Evolutionary conservation across 345 rosid genomes (phyloP).

Genomic region (Eucalyptus leucophloia): DNA sequence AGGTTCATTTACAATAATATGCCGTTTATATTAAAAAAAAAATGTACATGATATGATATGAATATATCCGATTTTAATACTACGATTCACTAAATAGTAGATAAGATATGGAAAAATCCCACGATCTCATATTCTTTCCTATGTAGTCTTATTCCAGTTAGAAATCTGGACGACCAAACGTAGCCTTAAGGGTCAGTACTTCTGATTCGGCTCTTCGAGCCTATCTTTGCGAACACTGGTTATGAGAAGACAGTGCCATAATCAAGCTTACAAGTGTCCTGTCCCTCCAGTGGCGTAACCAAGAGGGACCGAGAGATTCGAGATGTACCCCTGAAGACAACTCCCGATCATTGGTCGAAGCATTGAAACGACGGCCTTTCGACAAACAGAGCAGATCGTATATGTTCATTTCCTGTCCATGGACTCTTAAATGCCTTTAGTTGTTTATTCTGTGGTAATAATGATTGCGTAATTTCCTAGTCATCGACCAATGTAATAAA

Average conservation of each 20-base stretch:
- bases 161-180: no score
- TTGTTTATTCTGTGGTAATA: not conserved
- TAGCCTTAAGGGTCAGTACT: slow-evolving; percentile 30
- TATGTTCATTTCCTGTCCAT: not conserved
- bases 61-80: no score
- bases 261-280: slow-evolving; percentile 17
- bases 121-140: no score
- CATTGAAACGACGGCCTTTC: not conserved
- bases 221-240: slow-evolving; percentile 20
- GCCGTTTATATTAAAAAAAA: no score
- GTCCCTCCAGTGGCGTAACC: slow-evolving; percentile 25
- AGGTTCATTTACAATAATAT: no score
- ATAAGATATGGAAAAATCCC: no score
- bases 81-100: no score
- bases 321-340: not conserved
- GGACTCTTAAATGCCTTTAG: not conserved
- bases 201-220: slow-evolving; percentile 35
- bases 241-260: slow-evolving; percentile 17
- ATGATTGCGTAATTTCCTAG: not conserved
- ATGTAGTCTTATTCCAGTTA: no score
- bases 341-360: not conserved
- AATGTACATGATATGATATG: no score
- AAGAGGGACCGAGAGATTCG: not conserved
- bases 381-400: not conserved
- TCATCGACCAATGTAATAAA: not conserved